phyloP scores from a whole-genome alignment of 495 filamentous ascomycete species.

The Penicillium riverlandense region DNA sequence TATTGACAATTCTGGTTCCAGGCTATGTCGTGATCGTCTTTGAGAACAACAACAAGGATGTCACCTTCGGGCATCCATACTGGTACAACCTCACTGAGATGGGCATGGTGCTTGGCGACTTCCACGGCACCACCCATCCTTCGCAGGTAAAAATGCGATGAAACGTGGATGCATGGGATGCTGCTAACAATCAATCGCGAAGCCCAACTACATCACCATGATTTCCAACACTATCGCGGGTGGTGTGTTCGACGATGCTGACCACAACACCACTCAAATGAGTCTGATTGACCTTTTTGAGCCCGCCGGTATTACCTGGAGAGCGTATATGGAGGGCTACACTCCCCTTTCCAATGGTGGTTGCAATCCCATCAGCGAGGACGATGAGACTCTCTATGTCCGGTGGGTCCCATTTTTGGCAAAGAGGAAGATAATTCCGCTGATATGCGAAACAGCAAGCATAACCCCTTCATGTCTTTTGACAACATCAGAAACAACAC shows the following conservation, averaged over 20 bases:
- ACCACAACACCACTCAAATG: conserved; percentile 7
- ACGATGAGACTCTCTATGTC: conserved; percentile 4
- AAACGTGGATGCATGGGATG: too few species aligned
- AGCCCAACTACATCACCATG: conserved; percentile 11
- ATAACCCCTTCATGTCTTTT: conserved; percentile 11
- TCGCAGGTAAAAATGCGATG: not conserved
- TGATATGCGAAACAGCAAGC: conserved; percentile 1
- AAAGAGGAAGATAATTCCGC: too few species aligned
- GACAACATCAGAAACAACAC: conserved; percentile 9
- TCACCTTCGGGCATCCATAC: conserved; percentile 3
- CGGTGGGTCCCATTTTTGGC: not conserved
- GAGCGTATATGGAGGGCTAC: conserved; percentile 8
- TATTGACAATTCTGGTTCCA: not conserved
- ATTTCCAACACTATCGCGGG: conserved; percentile 3
- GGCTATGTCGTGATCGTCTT: conserved; percentile 8
- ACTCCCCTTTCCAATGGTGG: conserved; percentile 2
- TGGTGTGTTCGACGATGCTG: conserved; percentile 6
- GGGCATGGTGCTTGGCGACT: conserved; percentile 2
- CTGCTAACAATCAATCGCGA: too few species aligned
- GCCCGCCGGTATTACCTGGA: conserved; percentile 10
- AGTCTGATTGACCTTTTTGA: conserved; percentile 6
- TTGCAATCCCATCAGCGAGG: conserved; percentile 5
- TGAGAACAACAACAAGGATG: conserved; percentile 9
- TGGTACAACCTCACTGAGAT: conserved; percentile 1
- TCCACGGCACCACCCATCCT: conserved; percentile 7